A percentile compares a stretch with the other conserved stretches of the same genome.
Conservation (phyloP, 2,329 filamentous ascomycete genomes). For the Alternaria metachromatica region DNA sequence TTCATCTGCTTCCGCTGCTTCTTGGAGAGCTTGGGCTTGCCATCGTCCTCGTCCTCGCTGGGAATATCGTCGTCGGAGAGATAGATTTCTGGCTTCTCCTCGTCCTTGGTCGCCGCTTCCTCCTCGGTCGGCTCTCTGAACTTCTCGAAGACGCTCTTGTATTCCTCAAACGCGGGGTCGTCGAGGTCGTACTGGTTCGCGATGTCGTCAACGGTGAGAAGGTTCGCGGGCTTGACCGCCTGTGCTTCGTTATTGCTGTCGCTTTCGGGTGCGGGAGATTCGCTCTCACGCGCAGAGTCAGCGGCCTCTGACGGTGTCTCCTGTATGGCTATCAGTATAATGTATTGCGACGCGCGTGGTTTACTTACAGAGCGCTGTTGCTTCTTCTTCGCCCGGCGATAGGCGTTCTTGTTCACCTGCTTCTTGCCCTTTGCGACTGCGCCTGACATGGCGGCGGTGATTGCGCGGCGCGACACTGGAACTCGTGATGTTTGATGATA, state of each 20-base stretch:
- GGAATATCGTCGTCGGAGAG: constrained; percentile 85
- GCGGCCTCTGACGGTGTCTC: constrained; percentile 43
- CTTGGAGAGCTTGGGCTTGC: constrained; percentile 78
- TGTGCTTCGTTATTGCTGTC: constrained; percentile 44
- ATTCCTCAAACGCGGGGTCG: constrained; percentile 82
- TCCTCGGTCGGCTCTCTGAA: constrained; percentile 68
- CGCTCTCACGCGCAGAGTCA: constrained; percentile 46
- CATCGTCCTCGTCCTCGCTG: constrained; percentile 81
- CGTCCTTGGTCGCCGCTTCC: constrained; percentile 58
- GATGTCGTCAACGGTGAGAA: constrained; percentile 38
- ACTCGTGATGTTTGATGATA: neutral
- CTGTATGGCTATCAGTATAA: constrained; percentile 34
- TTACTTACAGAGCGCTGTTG: constrained; percentile 71
- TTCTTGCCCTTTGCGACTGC: constrained; percentile 40
- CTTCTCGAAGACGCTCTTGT: constrained; percentile 79
- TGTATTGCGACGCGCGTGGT: neutral
- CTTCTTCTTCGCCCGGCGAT: constrained; percentile 93
- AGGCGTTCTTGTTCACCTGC: constrained; percentile 93
- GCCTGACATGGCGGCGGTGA: constrained; percentile 34
- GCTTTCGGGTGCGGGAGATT: constrained; percentile 45
- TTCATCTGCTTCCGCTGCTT: constrained; percentile 92
- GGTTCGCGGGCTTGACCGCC: constrained; percentile 57
- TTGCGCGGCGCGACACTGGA: constrained; percentile 14
- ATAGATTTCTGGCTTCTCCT: constrained; percentile 83
- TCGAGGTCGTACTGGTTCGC: constrained; percentile 64